Conservation (phyloP, 2,329 filamentous ascomycete species). For the Microdochium nivale region DNA sequence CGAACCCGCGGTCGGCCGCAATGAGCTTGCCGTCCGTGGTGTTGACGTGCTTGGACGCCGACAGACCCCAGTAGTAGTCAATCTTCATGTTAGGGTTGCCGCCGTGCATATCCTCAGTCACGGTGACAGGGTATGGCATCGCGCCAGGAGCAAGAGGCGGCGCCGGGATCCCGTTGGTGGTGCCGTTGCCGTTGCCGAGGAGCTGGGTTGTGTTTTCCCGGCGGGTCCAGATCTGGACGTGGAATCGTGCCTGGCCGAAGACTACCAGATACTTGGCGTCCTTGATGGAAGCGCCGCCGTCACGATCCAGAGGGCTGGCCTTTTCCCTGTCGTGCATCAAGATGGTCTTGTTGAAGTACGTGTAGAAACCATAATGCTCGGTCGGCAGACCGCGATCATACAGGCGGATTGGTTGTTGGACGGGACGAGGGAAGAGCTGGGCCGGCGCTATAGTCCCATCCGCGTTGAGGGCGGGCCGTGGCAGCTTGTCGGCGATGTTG, state of each 20-base stretch:
- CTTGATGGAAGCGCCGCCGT: conserved; percentile 43
- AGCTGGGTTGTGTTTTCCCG: conserved; percentile 34
- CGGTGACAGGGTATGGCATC: conserved; percentile 55
- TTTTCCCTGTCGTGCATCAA: conserved; percentile 47
- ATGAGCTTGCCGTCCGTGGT: conserved; percentile 33
- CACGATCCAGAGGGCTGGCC: conserved; percentile 33
- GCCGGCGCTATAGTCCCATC: conserved; percentile 69
- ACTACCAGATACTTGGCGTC: conserved; percentile 49
- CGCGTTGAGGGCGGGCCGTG: conserved; percentile 49
- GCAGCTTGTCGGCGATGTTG: conserved; percentile 47
- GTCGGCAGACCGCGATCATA: conserved; percentile 73
- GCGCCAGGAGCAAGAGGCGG: conserved; percentile 40
- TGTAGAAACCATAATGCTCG: conserved; percentile 93
- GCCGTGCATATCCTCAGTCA: conserved; percentile 55
- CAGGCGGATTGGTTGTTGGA: conserved; percentile 72
- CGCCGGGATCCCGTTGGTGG: conserved; percentile 17
- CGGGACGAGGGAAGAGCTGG: conserved; percentile 60
- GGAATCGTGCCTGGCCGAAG: conserved; percentile 51
- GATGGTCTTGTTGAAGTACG: conserved; percentile 80
- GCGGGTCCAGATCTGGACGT: conserved; percentile 59
- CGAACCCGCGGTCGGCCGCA: conserved; percentile 38
- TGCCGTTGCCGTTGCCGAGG: conserved; percentile 13
- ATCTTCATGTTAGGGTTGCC: conserved; percentile 44
- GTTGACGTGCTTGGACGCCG: conserved; percentile 35
- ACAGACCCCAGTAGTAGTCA: conserved; percentile 43